Evolutionary conservation across 2,329 filamentous ascomycete species (phyloP), one percentile per base, ranked within the genome.

Genomic region (Penicillium rolfsii): DNA sequence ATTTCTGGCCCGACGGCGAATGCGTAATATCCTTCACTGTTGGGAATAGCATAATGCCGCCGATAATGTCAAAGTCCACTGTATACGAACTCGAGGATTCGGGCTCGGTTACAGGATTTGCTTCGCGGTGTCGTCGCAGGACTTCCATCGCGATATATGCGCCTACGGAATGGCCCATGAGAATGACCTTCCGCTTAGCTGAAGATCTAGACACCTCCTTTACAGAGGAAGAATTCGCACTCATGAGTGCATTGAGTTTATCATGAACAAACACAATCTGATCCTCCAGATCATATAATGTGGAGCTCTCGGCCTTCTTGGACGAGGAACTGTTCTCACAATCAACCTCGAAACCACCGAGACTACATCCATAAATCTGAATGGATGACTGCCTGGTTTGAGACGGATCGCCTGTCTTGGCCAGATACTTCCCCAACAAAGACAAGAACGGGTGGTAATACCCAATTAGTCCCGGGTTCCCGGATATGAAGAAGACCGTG

Each of bases 121-220:
- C 53, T 40, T 78, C 78, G 38, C 81, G 77, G 63, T 87, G 83
- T 9, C 85, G 80, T 62, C 87, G 80, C 52, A 91, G 84, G 33
- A 90, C 77, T 72, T 93, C 89, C 64, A 92, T 84, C 2, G 84
- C 79, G 22, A 93, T 88, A 72, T 90, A 93, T 9, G 86, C 80
- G 26, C 90, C 90, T 1, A 93, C 88, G 0, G 89, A 91, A 74
- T 93, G 90, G 4, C 89, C 90, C 53, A 90, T 84, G 16, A 93
- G 77, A 7, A 91, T 81, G 19, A 92, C 84, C 53, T 77, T 76
- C 5, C 40, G 61, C 41, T 40, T 66, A 8, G 33, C 5, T 2
- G 11, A 8, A 5, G 11, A 19, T 16, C 3, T 4, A 19, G 24
- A 43, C 45, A 6, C 2, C n/a, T 43, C 14, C 7, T 54, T 3